phyloP scores from a whole-genome alignment of 2,329 filamentous ascomycete genomes.

The Periconia sp. region DNA sequence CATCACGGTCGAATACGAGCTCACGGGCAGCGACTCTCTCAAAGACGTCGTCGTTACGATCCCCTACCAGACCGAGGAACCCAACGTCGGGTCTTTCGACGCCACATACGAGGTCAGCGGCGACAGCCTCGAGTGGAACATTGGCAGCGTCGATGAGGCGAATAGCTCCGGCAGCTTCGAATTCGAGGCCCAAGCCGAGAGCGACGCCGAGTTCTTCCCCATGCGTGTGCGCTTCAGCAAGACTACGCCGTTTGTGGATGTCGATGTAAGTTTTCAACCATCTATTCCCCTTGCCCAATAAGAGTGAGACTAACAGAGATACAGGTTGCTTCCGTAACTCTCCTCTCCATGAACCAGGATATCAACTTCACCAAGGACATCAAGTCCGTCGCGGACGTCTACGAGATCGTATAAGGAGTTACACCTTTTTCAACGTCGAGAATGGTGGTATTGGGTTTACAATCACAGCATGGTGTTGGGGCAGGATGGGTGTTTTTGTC shows the following conservation, averaged over 20 bases:
- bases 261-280: constrained; percentile 72
- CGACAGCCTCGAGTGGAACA: constrained; percentile 90
- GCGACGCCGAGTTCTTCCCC: constrained; percentile 96
- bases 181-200: constrained; percentile 85
- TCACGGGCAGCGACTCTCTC: constrained; percentile 76
- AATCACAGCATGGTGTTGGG: too few species aligned
- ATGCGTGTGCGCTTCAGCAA: constrained; percentile 92
- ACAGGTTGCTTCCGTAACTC: constrained; percentile 67
- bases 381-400: constrained; percentile 74
- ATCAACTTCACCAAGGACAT: constrained; percentile 82
- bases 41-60: constrained; percentile 86
- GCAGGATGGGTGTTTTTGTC: too few species aligned
- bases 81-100: constrained; percentile 88
- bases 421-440: neutral
- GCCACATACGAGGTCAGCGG: constrained; percentile 91
- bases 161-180: constrained; percentile 88
- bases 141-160: constrained; percentile 80
- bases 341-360: constrained; percentile 75
- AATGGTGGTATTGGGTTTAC: too few species aligned
- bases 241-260: constrained; percentile 81
- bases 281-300: neutral
- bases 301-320: neutral
- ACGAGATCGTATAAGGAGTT: constrained; percentile 66
- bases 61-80: constrained; percentile 82
- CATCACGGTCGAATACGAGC: constrained; percentile 93